A percentile compares a stretch with the other conserved stretches of the same genome.
phyloP scores from a whole-genome alignment of 2,329 filamentous ascomycete species.

The Stachybotrys chlorohalonatus region DNA sequence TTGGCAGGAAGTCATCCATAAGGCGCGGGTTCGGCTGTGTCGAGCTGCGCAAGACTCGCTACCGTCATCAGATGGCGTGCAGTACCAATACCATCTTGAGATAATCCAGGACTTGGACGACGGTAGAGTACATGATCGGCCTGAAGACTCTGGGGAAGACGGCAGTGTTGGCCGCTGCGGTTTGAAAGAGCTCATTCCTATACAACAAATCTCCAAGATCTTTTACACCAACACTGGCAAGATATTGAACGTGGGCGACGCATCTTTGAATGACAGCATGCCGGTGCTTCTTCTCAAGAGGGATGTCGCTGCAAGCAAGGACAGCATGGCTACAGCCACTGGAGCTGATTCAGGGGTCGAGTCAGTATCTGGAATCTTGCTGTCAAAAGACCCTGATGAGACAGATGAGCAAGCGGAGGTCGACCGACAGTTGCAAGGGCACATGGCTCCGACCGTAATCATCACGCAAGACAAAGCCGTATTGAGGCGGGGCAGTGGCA shows the following conservation, averaged over 20 bases:
- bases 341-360: slow-evolving; percentile 1
- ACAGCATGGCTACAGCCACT: slow-evolving; percentile 4
- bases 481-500: too few relatives aligned
- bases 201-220: slow-evolving; percentile 67
- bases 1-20: slow-evolving; percentile 97
- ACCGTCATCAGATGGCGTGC: slow-evolving; percentile 4
- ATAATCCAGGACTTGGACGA: slow-evolving; percentile 72
- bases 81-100: slow-evolving; percentile 70
- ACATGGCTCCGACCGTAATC: background rate
- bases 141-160: slow-evolving; percentile 22
- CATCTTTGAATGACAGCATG: slow-evolving; percentile 36
- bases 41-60: slow-evolving; percentile 43
- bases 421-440: slow-evolving; percentile 32
- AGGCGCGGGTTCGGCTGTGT: slow-evolving; percentile 73
- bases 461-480: background rate
- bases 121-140: slow-evolving; percentile 40
- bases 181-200: slow-evolving; percentile 43
- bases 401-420: slow-evolving; percentile 32
- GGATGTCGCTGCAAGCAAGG: slow-evolving; percentile 6
- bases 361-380: slow-evolving; percentile 35
- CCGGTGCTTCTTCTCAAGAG: slow-evolving; percentile 25
- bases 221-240: slow-evolving; percentile 90
- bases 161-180: slow-evolving; percentile 34
- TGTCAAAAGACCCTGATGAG: background rate
- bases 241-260: slow-evolving; percentile 66